Conservation (phyloP, 2,329 filamentous ascomycete species). For the Pyricularia grisea region DNA sequence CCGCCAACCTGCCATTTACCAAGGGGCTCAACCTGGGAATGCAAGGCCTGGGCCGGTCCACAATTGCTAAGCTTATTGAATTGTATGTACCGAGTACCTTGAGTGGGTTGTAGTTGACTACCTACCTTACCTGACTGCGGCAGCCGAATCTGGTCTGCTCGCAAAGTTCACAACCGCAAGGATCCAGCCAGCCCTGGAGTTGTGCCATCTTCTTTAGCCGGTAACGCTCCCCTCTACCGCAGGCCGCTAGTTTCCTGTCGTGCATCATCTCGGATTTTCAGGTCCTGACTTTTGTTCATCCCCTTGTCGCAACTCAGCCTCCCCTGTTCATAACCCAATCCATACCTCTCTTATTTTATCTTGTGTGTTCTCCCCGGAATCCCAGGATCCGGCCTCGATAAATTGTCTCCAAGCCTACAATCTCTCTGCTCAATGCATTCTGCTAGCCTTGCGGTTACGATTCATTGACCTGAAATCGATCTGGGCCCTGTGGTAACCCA, state of each 20-base stretch:
- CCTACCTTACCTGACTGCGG: not conserved
- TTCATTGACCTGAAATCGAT: not conserved
- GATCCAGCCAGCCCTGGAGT: not conserved
- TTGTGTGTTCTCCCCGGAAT: not conserved
- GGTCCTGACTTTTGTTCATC: not conserved
- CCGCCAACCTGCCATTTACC: not conserved
- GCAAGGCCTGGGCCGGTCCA: not conserved
- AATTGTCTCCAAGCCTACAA: not conserved
- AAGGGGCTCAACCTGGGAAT: not conserved
- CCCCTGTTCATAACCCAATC: not conserved
- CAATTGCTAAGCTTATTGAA: not conserved
- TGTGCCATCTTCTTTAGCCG: not conserved
- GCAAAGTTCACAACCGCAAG: not conserved
- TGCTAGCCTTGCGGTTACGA: not conserved
- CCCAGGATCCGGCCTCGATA: not conserved
- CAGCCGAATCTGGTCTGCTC: not conserved
- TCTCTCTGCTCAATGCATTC: not conserved
- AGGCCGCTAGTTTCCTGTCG: not conserved
- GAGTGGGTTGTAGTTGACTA: not conserved
- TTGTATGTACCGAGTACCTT: not conserved
- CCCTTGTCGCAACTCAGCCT: not conserved
- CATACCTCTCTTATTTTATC: not conserved
- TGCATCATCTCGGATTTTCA: not conserved
- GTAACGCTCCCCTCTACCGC: not conserved
- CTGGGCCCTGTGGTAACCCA: not conserved